phyloP scores from a whole-genome alignment of 225 moss, liverwort and hornwort species.

The Straminergon stramineum region DNA sequence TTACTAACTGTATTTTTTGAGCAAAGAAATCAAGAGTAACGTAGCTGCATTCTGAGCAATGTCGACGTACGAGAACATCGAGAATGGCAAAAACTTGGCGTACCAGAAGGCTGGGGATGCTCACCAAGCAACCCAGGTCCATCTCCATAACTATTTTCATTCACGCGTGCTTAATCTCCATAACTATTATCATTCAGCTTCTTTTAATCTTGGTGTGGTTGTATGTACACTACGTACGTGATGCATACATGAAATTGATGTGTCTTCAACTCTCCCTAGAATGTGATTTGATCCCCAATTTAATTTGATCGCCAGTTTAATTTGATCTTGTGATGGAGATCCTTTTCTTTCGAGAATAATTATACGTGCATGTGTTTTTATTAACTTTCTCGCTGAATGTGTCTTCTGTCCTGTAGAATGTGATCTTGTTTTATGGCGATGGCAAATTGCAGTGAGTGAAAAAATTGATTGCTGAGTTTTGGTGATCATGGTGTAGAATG shows the following conservation, averaged over 20 bases:
- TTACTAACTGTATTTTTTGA: background rate
- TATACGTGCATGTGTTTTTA: no score
- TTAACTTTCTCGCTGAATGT: background rate
- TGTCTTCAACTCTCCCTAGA: background rate
- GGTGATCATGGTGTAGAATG: background rate
- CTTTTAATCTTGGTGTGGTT: background rate
- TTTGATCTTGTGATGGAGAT: background rate
- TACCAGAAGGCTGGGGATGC: constrained; percentile 13
- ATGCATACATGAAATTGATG: background rate
- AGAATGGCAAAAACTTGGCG: background rate
- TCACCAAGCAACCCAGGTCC: constrained; percentile 20
- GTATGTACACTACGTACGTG: background rate
- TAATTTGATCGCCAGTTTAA: background rate
- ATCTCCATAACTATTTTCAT: background rate
- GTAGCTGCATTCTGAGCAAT: background rate
- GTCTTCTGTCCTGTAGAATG: background rate
- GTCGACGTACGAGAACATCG: constrained; percentile 1
- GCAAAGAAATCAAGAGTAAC: background rate
- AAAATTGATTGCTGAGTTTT: background rate
- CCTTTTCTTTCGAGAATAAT: background rate
- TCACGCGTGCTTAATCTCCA: background rate
- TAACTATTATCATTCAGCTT: background rate
- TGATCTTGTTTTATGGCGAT: background rate
- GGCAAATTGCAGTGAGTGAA: background rate
- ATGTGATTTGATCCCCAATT: background rate